Evolutionary conservation across 148 eudicot species (phyloP).

Genomic region (Tetragonia tetragonoides): DNA sequence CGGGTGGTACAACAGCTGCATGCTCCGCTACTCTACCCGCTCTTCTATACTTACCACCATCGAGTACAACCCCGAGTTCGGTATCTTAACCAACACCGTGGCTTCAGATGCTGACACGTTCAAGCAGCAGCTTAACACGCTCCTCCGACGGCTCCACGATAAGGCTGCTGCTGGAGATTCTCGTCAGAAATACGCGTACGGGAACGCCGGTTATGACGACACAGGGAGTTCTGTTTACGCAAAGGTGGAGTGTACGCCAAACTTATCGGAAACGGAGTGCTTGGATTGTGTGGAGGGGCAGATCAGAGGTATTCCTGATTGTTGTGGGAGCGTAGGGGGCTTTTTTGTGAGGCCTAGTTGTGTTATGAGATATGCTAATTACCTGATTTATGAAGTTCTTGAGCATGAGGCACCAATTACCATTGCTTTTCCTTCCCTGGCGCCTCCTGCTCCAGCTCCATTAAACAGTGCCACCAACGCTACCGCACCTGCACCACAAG

Average conservation of each 20-base stretch:
- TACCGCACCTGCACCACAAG: neutral
- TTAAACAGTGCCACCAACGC: neutral
- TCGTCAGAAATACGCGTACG: no score
- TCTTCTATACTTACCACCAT: neutral
- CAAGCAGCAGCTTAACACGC: neutral
- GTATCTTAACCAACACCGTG: no score
- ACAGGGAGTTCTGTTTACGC: neutral
- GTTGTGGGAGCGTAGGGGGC: constrained; percentile 3
- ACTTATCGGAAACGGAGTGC: constrained; percentile 14
- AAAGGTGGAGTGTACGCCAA: constrained; percentile 32
- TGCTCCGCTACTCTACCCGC: constrained; percentile 32
- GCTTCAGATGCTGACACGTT: neutral
- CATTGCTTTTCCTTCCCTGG: neutral
- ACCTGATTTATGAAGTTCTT: constrained; percentile 4
- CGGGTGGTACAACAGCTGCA: constrained; percentile 33
- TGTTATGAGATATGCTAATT: constrained; percentile 22
- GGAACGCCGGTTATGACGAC: no score
- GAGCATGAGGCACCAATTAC: neutral
- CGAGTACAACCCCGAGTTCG: no score
- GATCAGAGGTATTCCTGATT: neutral
- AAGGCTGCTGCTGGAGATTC: constrained; percentile 7
- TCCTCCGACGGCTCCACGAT: constrained; percentile 8
- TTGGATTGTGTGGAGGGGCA: constrained; percentile 7
- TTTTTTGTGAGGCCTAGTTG: constrained; percentile 26
- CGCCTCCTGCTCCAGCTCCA: neutral